Evolutionary conservation across 2,329 filamentous ascomycete species (phyloP), one percentile per base, ranked within the genome.

Genomic region (Aspergillus ibericus): DNA sequence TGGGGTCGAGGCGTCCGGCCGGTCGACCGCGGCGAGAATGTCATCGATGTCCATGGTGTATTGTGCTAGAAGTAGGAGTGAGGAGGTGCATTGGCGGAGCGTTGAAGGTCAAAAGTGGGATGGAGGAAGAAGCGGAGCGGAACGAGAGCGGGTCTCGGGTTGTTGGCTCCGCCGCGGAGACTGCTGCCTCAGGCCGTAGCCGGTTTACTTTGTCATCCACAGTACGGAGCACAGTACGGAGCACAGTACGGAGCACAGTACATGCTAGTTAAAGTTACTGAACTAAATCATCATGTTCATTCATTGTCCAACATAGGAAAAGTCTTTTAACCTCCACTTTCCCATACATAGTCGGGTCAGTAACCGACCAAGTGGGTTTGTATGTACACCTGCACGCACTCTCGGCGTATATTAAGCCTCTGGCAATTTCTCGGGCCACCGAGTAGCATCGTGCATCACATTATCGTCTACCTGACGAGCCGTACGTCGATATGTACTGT

Each of bases 1-100:
- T 5, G 69, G 69, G 15, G 68, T 72, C 46, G 70, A 70, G 60
- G 70, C 74, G 65, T 85, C 79, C 59, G 80, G 74, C 51, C 83
- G 85, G 74, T 91, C 88, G 66, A 92, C 87, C 70, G 89, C 87
- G 68, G 86, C 85, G 61, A 92, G 83, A 65, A 93, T 92, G 72
- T 92, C 90, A 75, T 91, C 88, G 67, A 93, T 92, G 63, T 92
- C 88, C 88, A 92, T 92, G 53, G 58, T 57, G 13, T 25, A 25
- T 25, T 3, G 22, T 25, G 22, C 3, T 25, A 25, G 22, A 5
- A 3, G 22, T 25, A 25, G 22, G 22, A n/a, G 27, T 49, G 40
- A 35, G 36, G 16, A n/a, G 36, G 20, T 42, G 56, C 38, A 55
- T 55, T 44, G 55, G 52, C 40, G 48, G n/a, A 44, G 36, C 36